Evolutionary conservation across 2,329 filamentous ascomycete species (phyloP), one percentile per base, ranked within the genome.

Genomic region (Aspergillus sp.): DNA sequence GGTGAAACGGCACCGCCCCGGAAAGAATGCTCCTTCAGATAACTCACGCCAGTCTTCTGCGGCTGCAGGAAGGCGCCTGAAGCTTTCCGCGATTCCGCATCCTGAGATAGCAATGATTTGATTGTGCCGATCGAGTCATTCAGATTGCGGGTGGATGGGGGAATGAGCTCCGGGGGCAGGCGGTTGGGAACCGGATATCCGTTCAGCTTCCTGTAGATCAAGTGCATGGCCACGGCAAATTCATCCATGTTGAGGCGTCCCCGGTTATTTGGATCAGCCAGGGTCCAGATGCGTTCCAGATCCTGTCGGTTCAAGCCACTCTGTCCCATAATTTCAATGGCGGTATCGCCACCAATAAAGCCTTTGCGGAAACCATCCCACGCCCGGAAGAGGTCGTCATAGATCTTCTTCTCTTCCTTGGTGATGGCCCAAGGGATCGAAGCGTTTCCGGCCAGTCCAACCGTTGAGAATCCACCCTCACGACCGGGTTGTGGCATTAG

Each of bases 401-500:
- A 99, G 57, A 95, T 88, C 55, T 89, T 93, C 79, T 99, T 99
- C 73, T 99, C 94, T 58, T 96, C 92, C 71, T 99, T 99, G 4
- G 94, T 99, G 54, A 99, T 94, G 14, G 94, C 92, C 94, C 94
- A 99, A 0, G 94, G 94, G 65, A 99, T 93, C 7, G 90, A 93
- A 1, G 94, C 94, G 73, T 95, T 97, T 48, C 94, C 94, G 57
- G 90, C 86, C 9, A 99, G 80, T 4, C 93, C 93, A 53, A 87
- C 84, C 1, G 92, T 93, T 7, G 90, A 95, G 64, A 89, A 97
- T 16, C 78, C 81, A 22, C 88, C 88, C 72, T 97, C 94, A 33
- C 94, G 88, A 42, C 94, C 94, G 61, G 89, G 85, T 68, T 99
- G 93, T 19, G 94, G 94, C 93, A 99, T 97, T 85, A 99, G 94